These are phyloP conservation scores for Grigorovia yakushimaensis DNA, from an alignment of 805 yeast genomes.

Conservation along the genomic window DNA sequence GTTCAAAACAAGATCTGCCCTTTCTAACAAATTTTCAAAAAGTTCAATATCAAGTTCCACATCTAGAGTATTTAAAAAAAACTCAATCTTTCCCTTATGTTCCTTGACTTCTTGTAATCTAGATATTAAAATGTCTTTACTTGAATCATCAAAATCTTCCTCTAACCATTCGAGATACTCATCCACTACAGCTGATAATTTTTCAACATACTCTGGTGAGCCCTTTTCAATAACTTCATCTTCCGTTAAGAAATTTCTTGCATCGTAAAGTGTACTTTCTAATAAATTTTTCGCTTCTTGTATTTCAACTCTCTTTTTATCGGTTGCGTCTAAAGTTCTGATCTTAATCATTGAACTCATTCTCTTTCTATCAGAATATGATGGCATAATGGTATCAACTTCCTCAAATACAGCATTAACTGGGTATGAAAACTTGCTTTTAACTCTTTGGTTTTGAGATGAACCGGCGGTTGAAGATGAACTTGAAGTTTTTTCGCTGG, in stretches of 20 bases:
- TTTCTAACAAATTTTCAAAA: conserved; percentile 35
- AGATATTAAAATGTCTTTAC: conserved; percentile 9
- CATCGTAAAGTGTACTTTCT: conserved; percentile 63
- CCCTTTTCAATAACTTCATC: conserved; percentile 36
- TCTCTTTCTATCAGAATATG: conserved; percentile 3
- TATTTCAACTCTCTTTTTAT: conserved; percentile 35
- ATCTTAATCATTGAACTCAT: conserved; percentile 32
- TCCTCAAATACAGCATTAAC: not conserved
- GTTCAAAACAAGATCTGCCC: conserved; percentile 34
- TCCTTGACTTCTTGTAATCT: conserved; percentile 12
- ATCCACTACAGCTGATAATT: conserved; percentile 31
- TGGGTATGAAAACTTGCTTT: conserved; percentile 6
- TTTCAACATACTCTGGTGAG: conserved; percentile 32
- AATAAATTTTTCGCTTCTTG: conserved; percentile 58
- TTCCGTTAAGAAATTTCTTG: conserved; percentile 51
- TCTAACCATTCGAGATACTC: conserved; percentile 71
- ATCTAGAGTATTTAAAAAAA: conserved; percentile 33
- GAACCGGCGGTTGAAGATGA: conserved; percentile 2
- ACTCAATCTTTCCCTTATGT: conserved; percentile 28
- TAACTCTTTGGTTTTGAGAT: conserved; percentile 3
- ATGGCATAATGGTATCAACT: conserved; percentile 1
- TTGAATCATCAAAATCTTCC: conserved; percentile 48
- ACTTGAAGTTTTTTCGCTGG: conserved; percentile 8
- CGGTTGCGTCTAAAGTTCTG: conserved; percentile 45
- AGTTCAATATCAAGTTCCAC: conserved; percentile 40